Conservation (phyloP, 2,329 filamentous ascomycete genomes). For the Xenoacremonium recifei region DNA sequence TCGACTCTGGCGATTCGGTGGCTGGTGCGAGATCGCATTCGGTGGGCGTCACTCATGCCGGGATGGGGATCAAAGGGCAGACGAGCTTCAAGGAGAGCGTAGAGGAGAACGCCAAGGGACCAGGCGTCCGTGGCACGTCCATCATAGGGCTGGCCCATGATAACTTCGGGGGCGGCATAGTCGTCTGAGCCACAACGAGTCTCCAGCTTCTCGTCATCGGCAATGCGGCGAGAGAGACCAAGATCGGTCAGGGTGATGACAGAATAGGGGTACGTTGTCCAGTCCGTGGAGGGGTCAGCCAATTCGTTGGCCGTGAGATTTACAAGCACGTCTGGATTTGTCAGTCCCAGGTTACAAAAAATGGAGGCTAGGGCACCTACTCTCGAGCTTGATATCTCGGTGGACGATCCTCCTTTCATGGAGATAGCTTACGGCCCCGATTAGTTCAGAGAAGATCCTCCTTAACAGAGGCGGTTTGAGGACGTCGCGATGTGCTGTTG, state of each 20-base stretch:
- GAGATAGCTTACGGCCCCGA: conserved; percentile 81
- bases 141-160: conserved; percentile 93
- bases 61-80: conserved; percentile 91
- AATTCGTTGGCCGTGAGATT: conserved; percentile 73
- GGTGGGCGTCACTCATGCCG: conserved; percentile 71
- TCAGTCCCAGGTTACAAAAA: conserved; percentile 9
- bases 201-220: conserved; percentile 83
- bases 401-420: conserved; percentile 88
- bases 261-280: conserved; percentile 74
- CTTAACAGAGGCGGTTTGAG: conserved; percentile 70
- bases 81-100: conserved; percentile 89
- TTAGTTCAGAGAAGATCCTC: conserved; percentile 85
- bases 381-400: conserved; percentile 94
- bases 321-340: conserved; percentile 87
- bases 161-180: conserved; percentile 93
- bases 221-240: conserved; percentile 81
- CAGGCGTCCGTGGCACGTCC: conserved; percentile 90
- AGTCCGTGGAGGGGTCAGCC: conserved; percentile 61
- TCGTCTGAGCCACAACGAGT: conserved; percentile 96
- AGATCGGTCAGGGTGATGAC: conserved; percentile 89
- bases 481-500: conserved; percentile 67
- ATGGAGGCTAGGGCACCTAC: conserved; percentile 49
- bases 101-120: conserved; percentile 90
- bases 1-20: conserved; percentile 95
- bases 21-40: conserved; percentile 77